These are phyloP conservation scores for Flaveria bidentis DNA, from an alignment of 129 eudicot species.

Conservation along the genomic window DNA sequence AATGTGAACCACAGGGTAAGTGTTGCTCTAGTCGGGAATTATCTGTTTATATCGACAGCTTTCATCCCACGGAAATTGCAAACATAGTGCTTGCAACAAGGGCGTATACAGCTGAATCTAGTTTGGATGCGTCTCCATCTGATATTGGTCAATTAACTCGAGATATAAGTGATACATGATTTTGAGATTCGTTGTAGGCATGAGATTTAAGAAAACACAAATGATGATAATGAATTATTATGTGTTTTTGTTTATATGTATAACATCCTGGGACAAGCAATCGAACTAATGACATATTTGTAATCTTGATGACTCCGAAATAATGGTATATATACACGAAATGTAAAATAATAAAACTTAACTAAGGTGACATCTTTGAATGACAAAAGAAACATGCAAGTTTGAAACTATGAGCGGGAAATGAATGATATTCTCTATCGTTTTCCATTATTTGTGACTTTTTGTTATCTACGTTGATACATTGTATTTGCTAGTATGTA, in stretches of 20 bases:
- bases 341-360: background rate
- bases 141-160: conserved; percentile 19
- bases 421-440: no score
- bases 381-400: background rate
- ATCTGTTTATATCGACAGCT: conserved; percentile 35
- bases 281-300: background rate
- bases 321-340: background rate
- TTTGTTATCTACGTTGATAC: no score
- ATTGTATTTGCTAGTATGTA: no score
- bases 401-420: no score
- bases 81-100: conserved; percentile 13
- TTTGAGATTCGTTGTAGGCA: conserved; percentile 11
- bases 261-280: background rate
- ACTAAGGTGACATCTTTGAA: background rate
- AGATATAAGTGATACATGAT: background rate
- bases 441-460: no score
- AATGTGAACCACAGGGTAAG: conserved; percentile 27
- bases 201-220: background rate
- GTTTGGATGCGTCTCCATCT: conserved; percentile 19
- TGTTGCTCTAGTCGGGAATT: conserved; percentile 32
- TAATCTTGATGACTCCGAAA: background rate
- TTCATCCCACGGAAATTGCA: conserved; percentile 42
- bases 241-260: conserved; percentile 13
- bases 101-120: conserved; percentile 25
- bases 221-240: background rate